Conservation (phyloP, 495 filamentous ascomycete species). For the Xanthoparmelia taractica region DNA sequence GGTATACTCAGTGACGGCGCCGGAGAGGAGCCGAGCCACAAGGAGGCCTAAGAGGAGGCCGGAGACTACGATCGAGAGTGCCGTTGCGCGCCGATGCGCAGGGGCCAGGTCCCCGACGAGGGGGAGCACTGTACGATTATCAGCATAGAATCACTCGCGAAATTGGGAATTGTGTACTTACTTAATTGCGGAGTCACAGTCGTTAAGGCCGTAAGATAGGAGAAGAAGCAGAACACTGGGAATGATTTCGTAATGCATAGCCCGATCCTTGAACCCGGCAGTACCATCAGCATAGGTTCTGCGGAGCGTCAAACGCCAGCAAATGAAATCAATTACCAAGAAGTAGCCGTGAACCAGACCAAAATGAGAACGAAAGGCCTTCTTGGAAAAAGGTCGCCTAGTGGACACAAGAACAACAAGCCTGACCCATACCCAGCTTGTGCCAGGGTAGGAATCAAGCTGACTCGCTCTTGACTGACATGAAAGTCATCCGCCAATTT, state of each 20-base stretch:
- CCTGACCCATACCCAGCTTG: slow-evolving; percentile 76
- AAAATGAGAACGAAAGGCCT: slow-evolving; percentile 61
- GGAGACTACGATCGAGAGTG: slow-evolving; percentile 64
- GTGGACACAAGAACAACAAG: slow-evolving; percentile 65
- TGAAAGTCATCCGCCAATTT: slow-evolving; percentile 53
- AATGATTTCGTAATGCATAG: slow-evolving; percentile 64
- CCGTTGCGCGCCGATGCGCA: slow-evolving; percentile 55
- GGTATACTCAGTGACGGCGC: slow-evolving; percentile 62
- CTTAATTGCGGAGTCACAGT: slow-evolving; percentile 62
- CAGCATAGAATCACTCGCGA: background rate
- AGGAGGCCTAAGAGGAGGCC: slow-evolving; percentile 72
- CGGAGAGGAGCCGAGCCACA: slow-evolving; percentile 67
- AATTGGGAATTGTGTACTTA: slow-evolving; percentile 19
- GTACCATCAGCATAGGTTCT: slow-evolving; percentile 7
- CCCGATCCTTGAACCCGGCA: slow-evolving; percentile 42
- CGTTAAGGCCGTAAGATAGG: slow-evolving; percentile 61
- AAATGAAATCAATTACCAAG: slow-evolving; percentile 41
- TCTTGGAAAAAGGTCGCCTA: slow-evolving; percentile 66
- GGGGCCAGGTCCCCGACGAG: slow-evolving; percentile 77
- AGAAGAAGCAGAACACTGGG: slow-evolving; percentile 55
- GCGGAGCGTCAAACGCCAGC: background rate
- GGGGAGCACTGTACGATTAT: slow-evolving; percentile 58
- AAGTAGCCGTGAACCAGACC: slow-evolving; percentile 56
- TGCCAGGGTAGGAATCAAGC: slow-evolving; percentile 64
- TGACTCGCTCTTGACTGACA: slow-evolving; percentile 50